These are phyloP conservation scores for Neolentinus lepideus DNA, from an alignment of 1,284 basidiomycete genomes.

Conservation along the genomic window DNA sequence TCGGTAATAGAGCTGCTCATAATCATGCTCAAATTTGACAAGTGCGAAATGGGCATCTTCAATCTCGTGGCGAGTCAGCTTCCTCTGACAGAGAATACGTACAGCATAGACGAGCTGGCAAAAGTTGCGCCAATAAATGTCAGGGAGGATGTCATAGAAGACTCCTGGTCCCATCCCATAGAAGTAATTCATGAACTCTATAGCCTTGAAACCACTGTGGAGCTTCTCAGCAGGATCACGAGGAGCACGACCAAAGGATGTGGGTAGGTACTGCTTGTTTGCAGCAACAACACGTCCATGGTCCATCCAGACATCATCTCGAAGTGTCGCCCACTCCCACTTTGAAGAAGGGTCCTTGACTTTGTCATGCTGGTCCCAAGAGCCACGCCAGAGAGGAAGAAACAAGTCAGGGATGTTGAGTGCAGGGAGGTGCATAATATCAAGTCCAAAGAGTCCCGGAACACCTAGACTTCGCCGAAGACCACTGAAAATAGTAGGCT, in stretches of 20 bases:
- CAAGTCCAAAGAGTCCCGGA: slow-evolving; percentile 20
- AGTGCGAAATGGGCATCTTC: slow-evolving; percentile 15
- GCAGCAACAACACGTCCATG: slow-evolving; percentile 26
- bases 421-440: slow-evolving; percentile 25
- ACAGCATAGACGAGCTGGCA: slow-evolving; percentile 26
- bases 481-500: slow-evolving; percentile 26
- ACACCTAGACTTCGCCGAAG: slow-evolving; percentile 17
- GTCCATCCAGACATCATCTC: slow-evolving; percentile 19
- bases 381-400: slow-evolving; percentile 23
- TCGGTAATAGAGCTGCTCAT: slow-evolving; percentile 23
- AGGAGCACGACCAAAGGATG: slow-evolving; percentile 26
- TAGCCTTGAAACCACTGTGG: slow-evolving; percentile 31
- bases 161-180: slow-evolving; percentile 30
- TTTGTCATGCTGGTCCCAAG: slow-evolving; percentile 16
- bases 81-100: slow-evolving; percentile 18
- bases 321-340: slow-evolving; percentile 27
- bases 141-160: slow-evolving; percentile 22
- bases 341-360: slow-evolving; percentile 11
- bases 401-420: slow-evolving; percentile 25
- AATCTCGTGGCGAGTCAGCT: slow-evolving; percentile 12
- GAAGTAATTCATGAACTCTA: slow-evolving; percentile 27
- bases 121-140: slow-evolving; percentile 22
- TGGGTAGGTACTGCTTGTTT: slow-evolving; percentile 18
- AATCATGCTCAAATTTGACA: slow-evolving; percentile 18
- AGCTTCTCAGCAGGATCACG: slow-evolving; percentile 30